Evolutionary conservation across 257 asterid genomes (phyloP).

Genomic region (Penstemon barbatus): DNA sequence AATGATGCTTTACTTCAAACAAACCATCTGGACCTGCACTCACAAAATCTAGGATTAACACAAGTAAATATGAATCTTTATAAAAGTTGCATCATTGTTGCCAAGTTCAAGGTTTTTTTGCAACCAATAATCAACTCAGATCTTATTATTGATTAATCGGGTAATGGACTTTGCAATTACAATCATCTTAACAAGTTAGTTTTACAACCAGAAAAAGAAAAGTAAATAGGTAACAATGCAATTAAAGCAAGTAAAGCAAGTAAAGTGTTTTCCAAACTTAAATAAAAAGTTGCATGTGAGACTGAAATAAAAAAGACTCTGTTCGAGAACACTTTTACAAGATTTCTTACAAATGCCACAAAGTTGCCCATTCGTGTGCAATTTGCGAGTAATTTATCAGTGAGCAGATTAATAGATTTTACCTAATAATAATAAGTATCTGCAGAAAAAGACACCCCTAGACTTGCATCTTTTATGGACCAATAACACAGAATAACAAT

Average conservation of each 20-base stretch:
- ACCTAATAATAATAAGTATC: neutral
- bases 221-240: neutral
- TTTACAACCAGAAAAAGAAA: neutral
- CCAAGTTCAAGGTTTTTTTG: neutral
- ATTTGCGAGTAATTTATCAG: neutral
- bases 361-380: neutral
- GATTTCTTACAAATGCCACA: neutral
- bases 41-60: slow-evolving; percentile 15
- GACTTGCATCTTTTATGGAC: neutral
- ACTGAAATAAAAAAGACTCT: neutral
- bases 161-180: neutral
- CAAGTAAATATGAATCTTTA: neutral
- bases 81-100: neutral
- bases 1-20: slow-evolving; percentile 60
- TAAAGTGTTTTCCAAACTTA: neutral
- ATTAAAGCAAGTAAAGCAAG: slow-evolving; percentile 4
- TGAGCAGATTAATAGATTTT: neutral
- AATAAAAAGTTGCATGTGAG: neutral
- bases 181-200: neutral
- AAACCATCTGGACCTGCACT: slow-evolving; percentile 89
- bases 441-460: neutral
- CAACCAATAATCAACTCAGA: neutral
- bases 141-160: neutral
- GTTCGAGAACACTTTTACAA: neutral
- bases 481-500: too few species aligned